Conservation (phyloP, 163 green algal species). For the Chlamydomonas reinhardtii region DNA sequence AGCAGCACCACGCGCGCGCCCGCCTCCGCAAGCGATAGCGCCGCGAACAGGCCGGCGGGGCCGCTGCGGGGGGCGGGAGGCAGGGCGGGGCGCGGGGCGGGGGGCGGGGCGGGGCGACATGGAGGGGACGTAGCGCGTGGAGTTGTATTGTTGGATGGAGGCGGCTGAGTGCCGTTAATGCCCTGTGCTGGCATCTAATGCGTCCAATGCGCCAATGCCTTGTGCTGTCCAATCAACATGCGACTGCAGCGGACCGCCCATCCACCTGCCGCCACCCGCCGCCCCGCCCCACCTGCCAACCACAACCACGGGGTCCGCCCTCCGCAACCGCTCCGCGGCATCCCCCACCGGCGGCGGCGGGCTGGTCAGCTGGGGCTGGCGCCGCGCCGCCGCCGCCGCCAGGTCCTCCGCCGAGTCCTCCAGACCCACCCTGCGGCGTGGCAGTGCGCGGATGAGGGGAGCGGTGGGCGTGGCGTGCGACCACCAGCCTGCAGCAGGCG, state of each 20-base stretch:
- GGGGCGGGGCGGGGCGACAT: too few relatives aligned
- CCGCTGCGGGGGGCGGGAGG: conserved; percentile 53
- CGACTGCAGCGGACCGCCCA: too few relatives aligned
- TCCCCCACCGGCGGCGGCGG: too few relatives aligned
- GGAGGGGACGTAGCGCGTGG: too few relatives aligned
- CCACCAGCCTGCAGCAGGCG: too few relatives aligned
- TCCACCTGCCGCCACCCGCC: too few relatives aligned
- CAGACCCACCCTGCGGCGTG: background rate
- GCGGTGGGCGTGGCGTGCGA: too few relatives aligned
- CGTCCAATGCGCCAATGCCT: too few relatives aligned
- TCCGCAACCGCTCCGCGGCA: background rate
- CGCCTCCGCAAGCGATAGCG: conserved; percentile 75
- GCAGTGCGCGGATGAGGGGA: background rate
- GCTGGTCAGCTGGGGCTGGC: background rate
- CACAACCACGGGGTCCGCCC: background rate
- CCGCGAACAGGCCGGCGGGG: conserved; percentile 88
- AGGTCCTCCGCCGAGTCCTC: background rate
- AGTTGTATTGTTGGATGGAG: too few relatives aligned
- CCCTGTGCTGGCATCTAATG: too few relatives aligned
- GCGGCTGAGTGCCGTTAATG: too few relatives aligned
- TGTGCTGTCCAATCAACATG: too few relatives aligned
- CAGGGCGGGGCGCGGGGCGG: background rate
- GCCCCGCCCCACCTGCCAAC: background rate
- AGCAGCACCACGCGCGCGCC: conserved; percentile 79
- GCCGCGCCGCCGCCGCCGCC: background rate